Evolutionary conservation across 306 rosid species (phyloP), one percentile per base, ranked within the genome.

Genomic region (Quercus wislizeni): DNA sequence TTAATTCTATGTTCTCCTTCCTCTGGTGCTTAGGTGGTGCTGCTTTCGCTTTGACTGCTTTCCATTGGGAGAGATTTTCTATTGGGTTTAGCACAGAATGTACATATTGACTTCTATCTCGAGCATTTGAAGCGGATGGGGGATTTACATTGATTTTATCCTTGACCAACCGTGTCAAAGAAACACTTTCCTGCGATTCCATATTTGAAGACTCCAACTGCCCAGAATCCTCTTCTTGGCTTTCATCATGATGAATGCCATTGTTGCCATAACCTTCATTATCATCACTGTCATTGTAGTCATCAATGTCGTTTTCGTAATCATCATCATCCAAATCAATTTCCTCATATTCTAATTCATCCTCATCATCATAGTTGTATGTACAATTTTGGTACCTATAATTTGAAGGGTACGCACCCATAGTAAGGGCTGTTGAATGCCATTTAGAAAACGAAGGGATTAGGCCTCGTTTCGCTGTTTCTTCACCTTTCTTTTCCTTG

Each of bases 21-120:
- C 86, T 85, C 84, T 83, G 90, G 67, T 86, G 80, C 78, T 86
- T 88, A 30, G 82, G 56, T 78, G 91, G 70, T 78, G 85, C 67
- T 83, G 85, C 83, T 89, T 87, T 86, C 71, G 91, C 91, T 79
- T 95, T 95, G 69, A 91, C 94, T 78, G 91, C 89, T 82, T 91
- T 93, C 99, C 99, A 94, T 75, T 95, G 94, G 71, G 77, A 82
- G 54, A 95, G 86, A 80, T 95, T 93, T 81, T 93, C 97, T 23
- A 95, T 85, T 30, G 99, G 98, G 57, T 55, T 83, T 69, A 95
- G 85, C 35, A 95, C 98, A 73, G 93, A 88, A 84, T 85, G 88
- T 49, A 76, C 78, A 74, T 21, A 33, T 23, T 57, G 81, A 79
- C 82, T 83, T 67, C 82, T 76, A 64, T 83, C 76, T 20, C 30